A percentile compares a stretch with the other conserved stretches of the same genome.
Conservation (phyloP, 768 basidiomycete species). For the Clitopilus passeckerianus region DNA sequence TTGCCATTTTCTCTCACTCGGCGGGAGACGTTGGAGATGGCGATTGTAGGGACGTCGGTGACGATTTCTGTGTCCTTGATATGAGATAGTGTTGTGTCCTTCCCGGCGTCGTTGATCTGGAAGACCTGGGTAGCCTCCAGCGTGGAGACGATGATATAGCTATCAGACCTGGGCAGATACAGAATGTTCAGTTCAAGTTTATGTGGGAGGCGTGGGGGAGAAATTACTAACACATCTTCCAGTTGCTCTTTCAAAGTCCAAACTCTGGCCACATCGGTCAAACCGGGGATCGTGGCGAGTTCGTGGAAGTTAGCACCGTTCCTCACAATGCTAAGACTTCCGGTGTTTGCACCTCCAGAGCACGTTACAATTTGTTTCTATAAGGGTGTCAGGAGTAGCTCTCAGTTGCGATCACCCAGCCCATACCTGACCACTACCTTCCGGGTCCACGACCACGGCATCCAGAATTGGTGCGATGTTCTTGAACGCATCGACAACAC, state of each 20-base stretch:
- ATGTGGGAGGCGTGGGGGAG: background rate
- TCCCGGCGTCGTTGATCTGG: slow-evolving; percentile 34
- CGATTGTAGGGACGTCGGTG: slow-evolving; percentile 51
- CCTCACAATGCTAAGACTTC: slow-evolving; percentile 71
- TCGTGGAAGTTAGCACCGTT: slow-evolving; percentile 81
- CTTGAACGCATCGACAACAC: slow-evolving; percentile 57
- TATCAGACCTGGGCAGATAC: slow-evolving; percentile 36
- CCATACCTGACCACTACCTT: slow-evolving; percentile 65
- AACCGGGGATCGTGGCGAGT: slow-evolving; percentile 49
- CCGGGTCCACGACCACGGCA: slow-evolving; percentile 68
- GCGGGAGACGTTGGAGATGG: slow-evolving; percentile 51
- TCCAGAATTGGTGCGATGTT: slow-evolving; percentile 86
- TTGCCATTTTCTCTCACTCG: slow-evolving; percentile 22
- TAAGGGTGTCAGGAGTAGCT: background rate
- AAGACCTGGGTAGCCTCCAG: slow-evolving; percentile 50
- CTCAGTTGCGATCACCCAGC: background rate
- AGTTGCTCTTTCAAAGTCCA: slow-evolving; percentile 55
- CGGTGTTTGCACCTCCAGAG: slow-evolving; percentile 75
- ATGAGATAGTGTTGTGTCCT: slow-evolving; percentile 34
- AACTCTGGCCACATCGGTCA: slow-evolving; percentile 51
- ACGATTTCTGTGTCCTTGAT: slow-evolving; percentile 36
- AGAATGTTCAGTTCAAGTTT: background rate
- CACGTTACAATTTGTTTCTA: slow-evolving; percentile 83
- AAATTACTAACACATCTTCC: slow-evolving; percentile 40
- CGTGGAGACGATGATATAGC: slow-evolving; percentile 59